Percentiles rank a stretch among this genome's conserved stretches.
These are phyloP conservation scores for Mucor saturninus DNA, from an alignment of 371 early-diverging fungal genomes.

Conservation along the genomic window DNA sequence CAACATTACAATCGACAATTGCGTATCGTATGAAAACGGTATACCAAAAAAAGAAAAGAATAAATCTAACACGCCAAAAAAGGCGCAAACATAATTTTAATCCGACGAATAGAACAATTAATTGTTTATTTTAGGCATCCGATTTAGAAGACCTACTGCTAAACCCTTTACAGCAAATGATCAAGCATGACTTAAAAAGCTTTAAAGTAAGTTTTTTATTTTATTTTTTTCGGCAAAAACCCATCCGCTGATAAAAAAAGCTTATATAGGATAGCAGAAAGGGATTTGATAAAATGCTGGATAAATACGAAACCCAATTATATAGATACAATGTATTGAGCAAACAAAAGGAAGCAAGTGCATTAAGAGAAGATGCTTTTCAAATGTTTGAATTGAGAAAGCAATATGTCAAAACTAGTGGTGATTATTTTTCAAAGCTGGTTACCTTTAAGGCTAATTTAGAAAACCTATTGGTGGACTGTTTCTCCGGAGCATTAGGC, in stretches of 20 bases:
- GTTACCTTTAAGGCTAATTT: slow-evolving; percentile 41
- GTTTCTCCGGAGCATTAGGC: slow-evolving; percentile 42
- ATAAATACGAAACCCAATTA: slow-evolving; percentile 70
- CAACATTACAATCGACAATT: slow-evolving; percentile 51
- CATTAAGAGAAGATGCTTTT: slow-evolving; percentile 73
- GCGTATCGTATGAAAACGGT: slow-evolving; percentile 58
- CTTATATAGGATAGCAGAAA: slow-evolving; percentile 49
- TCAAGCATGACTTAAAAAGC: slow-evolving; percentile 63
- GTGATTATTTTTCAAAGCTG: slow-evolving; percentile 37
- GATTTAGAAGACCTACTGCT: slow-evolving; percentile 60
- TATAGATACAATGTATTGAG: slow-evolving; percentile 60
- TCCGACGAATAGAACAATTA: slow-evolving; percentile 17
- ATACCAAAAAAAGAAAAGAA: slow-evolving; percentile 33
- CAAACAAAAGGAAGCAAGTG: slow-evolving; percentile 71
- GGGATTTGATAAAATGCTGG: slow-evolving; percentile 60
- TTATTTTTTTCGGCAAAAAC: neutral
- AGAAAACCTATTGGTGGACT: slow-evolving; percentile 39
- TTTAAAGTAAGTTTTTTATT: slow-evolving; percentile 43
- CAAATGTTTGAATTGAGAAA: slow-evolving; percentile 70
- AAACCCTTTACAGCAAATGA: slow-evolving; percentile 59
- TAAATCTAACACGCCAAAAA: neutral
- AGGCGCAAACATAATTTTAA: neutral
- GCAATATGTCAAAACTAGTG: slow-evolving; percentile 53
- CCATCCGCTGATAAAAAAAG: neutral
- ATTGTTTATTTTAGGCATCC: slow-evolving; percentile 37